Conservation (phyloP, 2,329 filamentous ascomycete genomes). For the Fusarium staphyleae region DNA sequence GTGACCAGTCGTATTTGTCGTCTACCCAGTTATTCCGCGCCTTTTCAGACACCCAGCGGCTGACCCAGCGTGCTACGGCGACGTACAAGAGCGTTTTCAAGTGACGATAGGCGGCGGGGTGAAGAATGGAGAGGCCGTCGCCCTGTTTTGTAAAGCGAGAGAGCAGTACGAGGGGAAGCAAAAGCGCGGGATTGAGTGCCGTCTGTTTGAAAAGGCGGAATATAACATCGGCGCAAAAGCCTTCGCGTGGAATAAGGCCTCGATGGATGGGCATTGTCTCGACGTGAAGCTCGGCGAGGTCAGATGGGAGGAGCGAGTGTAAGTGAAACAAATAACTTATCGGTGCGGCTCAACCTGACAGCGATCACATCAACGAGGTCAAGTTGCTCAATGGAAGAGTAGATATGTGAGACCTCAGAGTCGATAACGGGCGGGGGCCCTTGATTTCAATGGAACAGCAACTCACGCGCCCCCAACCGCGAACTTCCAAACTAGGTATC, state of each 20-base stretch:
- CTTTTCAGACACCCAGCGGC: conserved; percentile 45
- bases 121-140: conserved; percentile 59
- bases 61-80: conserved; percentile 40
- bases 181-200: conserved; percentile 68
- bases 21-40: conserved; percentile 47
- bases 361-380: too few relatives aligned
- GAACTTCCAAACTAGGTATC: background rate
- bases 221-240: conserved; percentile 67
- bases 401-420: background rate
- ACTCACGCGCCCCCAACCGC: background rate
- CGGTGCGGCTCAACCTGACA: too few relatives aligned
- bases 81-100: conserved; percentile 50
- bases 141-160: conserved; percentile 70
- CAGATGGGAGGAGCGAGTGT: background rate
- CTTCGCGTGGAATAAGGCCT: conserved; percentile 62
- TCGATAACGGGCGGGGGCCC: background rate
- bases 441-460: background rate
- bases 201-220: conserved; percentile 65
- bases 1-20: conserved; percentile 67
- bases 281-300: background rate
- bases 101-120: conserved; percentile 58
- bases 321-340: too few relatives aligned
- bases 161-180: conserved; percentile 69
- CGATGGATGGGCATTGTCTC: conserved; percentile 53
- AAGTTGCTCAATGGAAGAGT: background rate